Percentiles rank a stretch among this genome's conserved stretches.
These are phyloP conservation scores for Chenopodium quinoa DNA, from an alignment of 148 eudicot species.

Conservation along the genomic window DNA sequence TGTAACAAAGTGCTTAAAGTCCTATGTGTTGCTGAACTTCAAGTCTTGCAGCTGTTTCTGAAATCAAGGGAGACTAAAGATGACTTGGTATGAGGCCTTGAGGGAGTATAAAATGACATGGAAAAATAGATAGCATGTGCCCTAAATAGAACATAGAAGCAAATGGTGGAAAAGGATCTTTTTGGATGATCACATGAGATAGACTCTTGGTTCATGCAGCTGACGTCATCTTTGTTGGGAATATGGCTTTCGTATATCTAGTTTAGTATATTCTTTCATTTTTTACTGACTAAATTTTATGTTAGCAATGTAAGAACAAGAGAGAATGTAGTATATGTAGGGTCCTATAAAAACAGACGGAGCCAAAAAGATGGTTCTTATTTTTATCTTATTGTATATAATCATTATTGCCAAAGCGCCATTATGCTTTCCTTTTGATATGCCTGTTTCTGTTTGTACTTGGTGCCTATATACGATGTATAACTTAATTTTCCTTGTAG, in stretches of 20 bases:
- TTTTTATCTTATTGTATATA: not conserved
- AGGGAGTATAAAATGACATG: no score
- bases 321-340: not conserved
- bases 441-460: not conserved
- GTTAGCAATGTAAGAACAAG: not conserved
- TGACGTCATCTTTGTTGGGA: no score
- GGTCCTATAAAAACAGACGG: not conserved
- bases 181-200: no score
- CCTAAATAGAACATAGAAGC: no score
- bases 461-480: not conserved
- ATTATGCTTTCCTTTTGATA: not conserved
- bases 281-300: not conserved
- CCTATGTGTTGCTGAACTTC: not conserved
- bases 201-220: no score
- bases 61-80: no score
- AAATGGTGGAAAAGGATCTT: no score
- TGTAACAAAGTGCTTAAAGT: not conserved
- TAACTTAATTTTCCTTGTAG: conserved; percentile 34
- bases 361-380: not conserved
- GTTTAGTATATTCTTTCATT: not conserved
- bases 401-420: not conserved
- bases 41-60: not conserved
- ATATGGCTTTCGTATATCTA: not conserved
- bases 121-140: no score
- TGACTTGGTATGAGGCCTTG: no score